Conservation (phyloP, 441 rosid species). For the Erodium moschatum region DNA sequence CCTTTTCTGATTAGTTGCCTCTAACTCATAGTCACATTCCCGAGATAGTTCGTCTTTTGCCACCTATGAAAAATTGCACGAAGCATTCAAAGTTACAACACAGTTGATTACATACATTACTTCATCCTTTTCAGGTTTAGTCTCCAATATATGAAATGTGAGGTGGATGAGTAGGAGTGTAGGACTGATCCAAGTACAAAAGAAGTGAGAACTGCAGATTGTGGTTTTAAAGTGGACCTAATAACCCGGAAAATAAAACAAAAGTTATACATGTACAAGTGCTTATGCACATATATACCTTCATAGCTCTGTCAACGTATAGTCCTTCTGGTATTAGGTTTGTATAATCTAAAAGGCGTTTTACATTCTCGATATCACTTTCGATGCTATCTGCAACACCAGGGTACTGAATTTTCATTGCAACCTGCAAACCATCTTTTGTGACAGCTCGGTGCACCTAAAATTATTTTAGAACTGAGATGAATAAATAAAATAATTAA, state of each 20-base stretch:
- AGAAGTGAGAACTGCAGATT: neutral
- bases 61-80: conserved; percentile 39
- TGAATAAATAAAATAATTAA: neutral
- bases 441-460: conserved; percentile 85
- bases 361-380: conserved; percentile 88
- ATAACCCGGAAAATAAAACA: neutral
- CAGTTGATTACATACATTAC: neutral
- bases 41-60: conserved; percentile 82
- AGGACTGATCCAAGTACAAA: neutral
- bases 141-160: conserved; percentile 1
- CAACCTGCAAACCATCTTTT: conserved; percentile 60
- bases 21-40: conserved; percentile 86
- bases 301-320: conserved; percentile 77
- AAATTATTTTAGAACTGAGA: conserved; percentile 15
- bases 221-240: conserved; percentile 8
- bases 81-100: conserved; percentile 20
- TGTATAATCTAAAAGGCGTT: conserved; percentile 67
- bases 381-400: conserved; percentile 92
- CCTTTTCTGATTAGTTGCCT: conserved; percentile 73
- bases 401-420: conserved; percentile 97
- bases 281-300: conserved; percentile 39
- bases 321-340: conserved; percentile 89
- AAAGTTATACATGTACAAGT: conserved; percentile 6
- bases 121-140: conserved; percentile 12
- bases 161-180: neutral